Evolutionary conservation across 2,329 filamentous ascomycete species (phyloP).

Genomic region (Fusarium fracticaudum): DNA sequence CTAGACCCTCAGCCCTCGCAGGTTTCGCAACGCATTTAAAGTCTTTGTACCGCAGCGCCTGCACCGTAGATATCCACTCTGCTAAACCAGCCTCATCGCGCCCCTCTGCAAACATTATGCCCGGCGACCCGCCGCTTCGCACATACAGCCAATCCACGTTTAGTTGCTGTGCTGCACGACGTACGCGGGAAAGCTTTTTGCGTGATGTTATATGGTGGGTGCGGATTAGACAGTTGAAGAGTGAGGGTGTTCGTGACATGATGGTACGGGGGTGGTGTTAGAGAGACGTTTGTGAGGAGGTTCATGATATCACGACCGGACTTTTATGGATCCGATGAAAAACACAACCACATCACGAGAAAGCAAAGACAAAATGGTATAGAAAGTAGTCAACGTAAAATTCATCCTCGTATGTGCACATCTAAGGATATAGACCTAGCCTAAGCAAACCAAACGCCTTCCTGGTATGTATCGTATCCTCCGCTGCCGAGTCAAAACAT

Average conservation of each 20-base stretch:
- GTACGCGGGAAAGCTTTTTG: slow-evolving; percentile 72
- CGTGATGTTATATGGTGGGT: slow-evolving; percentile 85
- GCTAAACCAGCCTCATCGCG: slow-evolving; percentile 61
- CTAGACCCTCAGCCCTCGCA: slow-evolving; percentile 8
- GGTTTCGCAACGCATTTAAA: slow-evolving; percentile 68
- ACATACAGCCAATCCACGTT: slow-evolving; percentile 70
- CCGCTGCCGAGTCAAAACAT: slow-evolving; percentile 17
- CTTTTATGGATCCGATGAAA: slow-evolving; percentile 24
- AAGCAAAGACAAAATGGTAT: not conserved
- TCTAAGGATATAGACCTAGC: slow-evolving; percentile 27
- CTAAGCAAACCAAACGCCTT: slow-evolving; percentile 34
- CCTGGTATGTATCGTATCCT: slow-evolving; percentile 17
- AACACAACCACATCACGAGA: not conserved
- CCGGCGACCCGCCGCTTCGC: slow-evolving; percentile 73
- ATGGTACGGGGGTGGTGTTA: not conserved
- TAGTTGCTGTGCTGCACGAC: slow-evolving; percentile 68
- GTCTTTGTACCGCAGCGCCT: slow-evolving; percentile 64
- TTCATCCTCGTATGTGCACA: slow-evolving; percentile 28
- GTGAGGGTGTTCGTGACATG: slow-evolving; percentile 30
- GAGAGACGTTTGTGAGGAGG: not conserved
- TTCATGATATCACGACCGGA: slow-evolving; percentile 12
- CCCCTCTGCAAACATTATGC: slow-evolving; percentile 82
- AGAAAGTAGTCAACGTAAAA: not conserved
- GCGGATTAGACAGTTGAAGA: slow-evolving; percentile 65
- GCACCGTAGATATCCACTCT: slow-evolving; percentile 72